Evolutionary conservation across 129 eudicot genomes (phyloP).

Genomic region (Chrysanthemum seticuspe): DNA sequence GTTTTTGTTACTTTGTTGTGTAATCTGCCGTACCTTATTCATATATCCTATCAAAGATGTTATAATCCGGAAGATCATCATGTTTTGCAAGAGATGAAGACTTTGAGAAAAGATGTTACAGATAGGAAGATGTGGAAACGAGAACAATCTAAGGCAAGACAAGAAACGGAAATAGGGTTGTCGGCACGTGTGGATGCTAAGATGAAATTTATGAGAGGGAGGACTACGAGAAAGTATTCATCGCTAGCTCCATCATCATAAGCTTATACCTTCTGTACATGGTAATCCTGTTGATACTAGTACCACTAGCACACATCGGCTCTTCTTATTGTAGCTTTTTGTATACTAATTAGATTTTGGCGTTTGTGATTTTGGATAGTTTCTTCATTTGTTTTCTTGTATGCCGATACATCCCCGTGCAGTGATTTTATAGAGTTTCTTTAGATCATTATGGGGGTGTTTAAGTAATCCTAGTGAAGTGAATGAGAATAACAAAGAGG

Average conservation of each 20-base stretch:
- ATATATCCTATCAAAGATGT: slow-evolving; percentile 46
- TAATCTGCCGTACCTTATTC: slow-evolving; percentile 47
- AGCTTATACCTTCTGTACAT: not conserved
- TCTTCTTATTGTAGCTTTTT: slow-evolving; percentile 11
- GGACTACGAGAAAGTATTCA: slow-evolving; percentile 41
- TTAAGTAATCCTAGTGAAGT: too few species aligned
- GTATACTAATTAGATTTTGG: slow-evolving; percentile 19
- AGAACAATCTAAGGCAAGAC: slow-evolving; percentile 49
- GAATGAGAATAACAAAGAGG: too few species aligned
- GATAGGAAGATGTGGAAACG: slow-evolving; percentile 57
- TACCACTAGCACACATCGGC: not conserved
- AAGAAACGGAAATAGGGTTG: slow-evolving; percentile 54
- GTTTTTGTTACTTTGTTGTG: slow-evolving; percentile 45
- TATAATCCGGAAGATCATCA: slow-evolving; percentile 70
- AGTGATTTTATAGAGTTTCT: not conserved
- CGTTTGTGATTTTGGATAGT: not conserved
- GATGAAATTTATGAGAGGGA: slow-evolving; percentile 43
- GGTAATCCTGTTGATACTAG: not conserved
- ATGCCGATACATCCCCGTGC: not conserved
- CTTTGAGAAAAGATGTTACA: slow-evolving; percentile 37
- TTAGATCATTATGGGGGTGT: not conserved
- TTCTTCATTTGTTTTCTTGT: not conserved
- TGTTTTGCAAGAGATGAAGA: slow-evolving; percentile 60
- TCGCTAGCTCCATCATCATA: slow-evolving; percentile 16
- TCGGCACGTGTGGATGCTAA: slow-evolving; percentile 75